Percentiles rank a stretch among this genome's conserved stretches.
These are phyloP conservation scores for Thielaviopsis punctulata DNA, from an alignment of 2,329 filamentous ascomycete genomes.

Conservation along the genomic window DNA sequence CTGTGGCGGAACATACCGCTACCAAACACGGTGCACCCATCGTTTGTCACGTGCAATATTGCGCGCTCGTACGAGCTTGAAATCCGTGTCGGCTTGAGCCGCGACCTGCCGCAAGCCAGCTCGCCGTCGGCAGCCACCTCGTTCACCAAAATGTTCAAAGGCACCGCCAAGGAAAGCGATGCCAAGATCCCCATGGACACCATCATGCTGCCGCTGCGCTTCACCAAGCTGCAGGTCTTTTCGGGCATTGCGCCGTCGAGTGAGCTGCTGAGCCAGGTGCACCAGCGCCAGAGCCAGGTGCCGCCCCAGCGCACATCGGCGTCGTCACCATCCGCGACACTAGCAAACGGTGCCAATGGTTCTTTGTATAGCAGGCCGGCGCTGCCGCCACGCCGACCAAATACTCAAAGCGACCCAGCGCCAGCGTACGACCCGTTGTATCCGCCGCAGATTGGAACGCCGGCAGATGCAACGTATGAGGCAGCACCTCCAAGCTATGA, in stretches of 20 bases:
- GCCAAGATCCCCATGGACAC: constrained; percentile 38
- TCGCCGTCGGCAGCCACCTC: background rate
- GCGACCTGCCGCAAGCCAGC: constrained; percentile 33
- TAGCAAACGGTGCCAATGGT: background rate
- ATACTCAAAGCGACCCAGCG: constrained; percentile 11
- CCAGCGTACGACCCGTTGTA: constrained; percentile 33
- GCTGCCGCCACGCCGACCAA: constrained; percentile 14
- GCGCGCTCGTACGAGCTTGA: constrained; percentile 69
- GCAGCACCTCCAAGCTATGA: constrained; percentile 92
- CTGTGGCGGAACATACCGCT: constrained; percentile 58
- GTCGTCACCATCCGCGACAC: background rate
- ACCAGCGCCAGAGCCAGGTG: background rate
- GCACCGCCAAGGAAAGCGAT: constrained; percentile 14
- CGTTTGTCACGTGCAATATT: constrained; percentile 80
- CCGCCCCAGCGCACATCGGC: background rate
- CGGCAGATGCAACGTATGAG: constrained; percentile 32
- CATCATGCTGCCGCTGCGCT: constrained; percentile 60
- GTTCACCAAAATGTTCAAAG: constrained; percentile 6
- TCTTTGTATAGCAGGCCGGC: constrained; percentile 14
- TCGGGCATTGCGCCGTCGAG: constrained; percentile 74
- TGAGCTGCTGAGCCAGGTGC: constrained; percentile 37
- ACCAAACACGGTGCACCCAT: constrained; percentile 74
- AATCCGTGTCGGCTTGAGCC: constrained; percentile 59
- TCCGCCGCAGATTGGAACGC: constrained; percentile 37
- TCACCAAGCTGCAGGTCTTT: constrained; percentile 59